Conservation (phyloP, 1,139 yeast species). For the Geotrichum europaeum region DNA sequence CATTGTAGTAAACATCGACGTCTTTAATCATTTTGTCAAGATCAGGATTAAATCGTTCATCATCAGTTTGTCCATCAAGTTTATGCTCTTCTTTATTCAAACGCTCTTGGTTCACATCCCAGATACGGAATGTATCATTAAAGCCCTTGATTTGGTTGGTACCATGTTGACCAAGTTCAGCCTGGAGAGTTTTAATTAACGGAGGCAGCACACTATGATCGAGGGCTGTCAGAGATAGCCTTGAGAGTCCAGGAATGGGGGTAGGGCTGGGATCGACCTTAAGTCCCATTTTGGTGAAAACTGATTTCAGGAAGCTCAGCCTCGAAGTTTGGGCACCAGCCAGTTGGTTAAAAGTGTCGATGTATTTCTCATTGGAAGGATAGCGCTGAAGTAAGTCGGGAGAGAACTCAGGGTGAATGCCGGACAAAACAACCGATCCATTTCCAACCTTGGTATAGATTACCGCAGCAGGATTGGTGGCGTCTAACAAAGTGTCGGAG, state of each 20-base stretch:
- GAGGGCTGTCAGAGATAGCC: constrained; percentile 45
- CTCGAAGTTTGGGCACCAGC: constrained; percentile 45
- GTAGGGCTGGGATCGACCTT: constrained; percentile 49
- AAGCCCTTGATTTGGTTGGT: constrained; percentile 6
- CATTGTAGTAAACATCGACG: constrained; percentile 42
- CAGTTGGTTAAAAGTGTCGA: constrained; percentile 39
- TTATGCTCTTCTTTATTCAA: background rate
- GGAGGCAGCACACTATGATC: constrained; percentile 25
- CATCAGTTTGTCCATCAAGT: background rate
- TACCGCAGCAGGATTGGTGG: constrained; percentile 49
- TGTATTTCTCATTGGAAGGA: constrained; percentile 31
- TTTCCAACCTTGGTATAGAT: constrained; percentile 62
- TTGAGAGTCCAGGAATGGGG: constrained; percentile 64
- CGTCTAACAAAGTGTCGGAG: constrained; percentile 24
- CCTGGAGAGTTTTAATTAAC: constrained; percentile 32
- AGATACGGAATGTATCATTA: constrained; percentile 15
- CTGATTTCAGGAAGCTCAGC: constrained; percentile 48
- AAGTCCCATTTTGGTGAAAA: constrained; percentile 58
- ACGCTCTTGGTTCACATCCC: constrained; percentile 9
- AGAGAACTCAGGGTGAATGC: constrained; percentile 85
- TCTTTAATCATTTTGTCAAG: constrained; percentile 53
- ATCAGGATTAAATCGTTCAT: constrained; percentile 31
- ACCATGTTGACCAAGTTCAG: constrained; percentile 11
- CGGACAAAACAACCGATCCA: constrained; percentile 74
- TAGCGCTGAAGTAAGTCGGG: constrained; percentile 45